Evolutionary conservation across 1,284 basidiomycete species (phyloP), one percentile per base, ranked within the genome.

Genomic region (Butyriboletus pseudospeciosus): DNA sequence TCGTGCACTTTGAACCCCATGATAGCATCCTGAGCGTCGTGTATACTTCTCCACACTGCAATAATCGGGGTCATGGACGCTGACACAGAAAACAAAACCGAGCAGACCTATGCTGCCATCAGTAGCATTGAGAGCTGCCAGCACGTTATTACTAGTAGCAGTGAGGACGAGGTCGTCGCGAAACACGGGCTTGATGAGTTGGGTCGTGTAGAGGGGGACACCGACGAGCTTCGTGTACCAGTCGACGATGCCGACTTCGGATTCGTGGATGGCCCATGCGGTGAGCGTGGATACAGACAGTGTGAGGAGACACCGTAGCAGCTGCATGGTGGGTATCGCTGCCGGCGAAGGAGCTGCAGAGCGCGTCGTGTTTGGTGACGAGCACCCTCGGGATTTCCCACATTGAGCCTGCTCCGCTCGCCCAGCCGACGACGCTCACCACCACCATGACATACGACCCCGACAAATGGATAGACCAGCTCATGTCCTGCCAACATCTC

Each of bases 401-500:
- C 65, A 53, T 42, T n/a, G 26, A 35, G 51, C 32, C 14, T 37
- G 26, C 48, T 47, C 13, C n/a, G 34, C 35, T 7, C 20, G 44
- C 37, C n/a, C 7, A 35, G 35, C 25, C 35, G 25, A 36, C 38
- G 23, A 40, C 46, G 7, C 37, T 30, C 28, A 20, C 42, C 28
- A 58, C 58, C 37, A 55, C 47, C 25, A 67, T 67, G 65, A 49
- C 58, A 16, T 79, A 77, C 70, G 76, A 82, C 60, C 83, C 85
- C 54, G 86, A 90, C 72, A 75, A 76, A 71, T 91, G 87, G 86
- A 86, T 91, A 60, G 76, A 79, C 16, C 86, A 93, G 72, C 84
- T 98, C 54, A 84, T 86, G 74, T 74, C 83, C 71, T 97, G 93
- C 76, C 81, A 86, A 59, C 87, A 93, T 64, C 83, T 98, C n/a